Base-by-base conservation (phyloP, 2,329 filamentous ascomycete species). In the Xylaria sp. region DNA sequence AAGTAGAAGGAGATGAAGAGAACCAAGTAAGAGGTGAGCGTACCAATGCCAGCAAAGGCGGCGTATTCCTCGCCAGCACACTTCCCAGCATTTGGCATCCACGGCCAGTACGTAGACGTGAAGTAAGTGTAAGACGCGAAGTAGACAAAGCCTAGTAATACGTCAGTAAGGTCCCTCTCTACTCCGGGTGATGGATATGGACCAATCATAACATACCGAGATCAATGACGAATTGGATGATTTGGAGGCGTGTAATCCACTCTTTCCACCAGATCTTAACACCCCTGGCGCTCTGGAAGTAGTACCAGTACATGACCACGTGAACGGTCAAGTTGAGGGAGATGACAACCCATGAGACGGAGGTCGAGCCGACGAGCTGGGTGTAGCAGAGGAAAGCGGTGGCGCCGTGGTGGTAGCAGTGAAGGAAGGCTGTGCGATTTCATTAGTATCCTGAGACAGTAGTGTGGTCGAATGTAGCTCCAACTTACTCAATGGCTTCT, bases 291-390 rank as follows among this genome's bases (percentile, higher is more conserved):
- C 93, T 95, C 88, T 98, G 95, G 91, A 98, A 98, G 89, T 98
- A 98, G 90, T 98, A 98, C 94, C 94, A 98, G 91, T 98, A 98
- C 95, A 98, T 98, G 80, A 98, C 92, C 68, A 98, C 95, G 84
- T 98, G 95, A 65, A 98, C 95, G 73, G 89, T 90, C 79, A 98
- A 85, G 88, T 98, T 98, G 77, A 98, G 89, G 63, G 90, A 91
- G 81, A 98, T 98, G 72, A 92, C 91, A 65, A 97, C 93, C 95
- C 95, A 98, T 70, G 94, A 97, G 66, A 98, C 95, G 52, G 95
- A 89, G 55, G 95, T 98, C 79, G 93, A 89, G 75, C 95, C 95
- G 78, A 97, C 91, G 74, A 98, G 90, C 86, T 98, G 95, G 66
- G 94, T 97, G 87, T 97, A 98, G 92, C 95, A 98, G 77, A 98